Conservation (phyloP, 139 green algal species). For the Volvox reticuliferus region DNA sequence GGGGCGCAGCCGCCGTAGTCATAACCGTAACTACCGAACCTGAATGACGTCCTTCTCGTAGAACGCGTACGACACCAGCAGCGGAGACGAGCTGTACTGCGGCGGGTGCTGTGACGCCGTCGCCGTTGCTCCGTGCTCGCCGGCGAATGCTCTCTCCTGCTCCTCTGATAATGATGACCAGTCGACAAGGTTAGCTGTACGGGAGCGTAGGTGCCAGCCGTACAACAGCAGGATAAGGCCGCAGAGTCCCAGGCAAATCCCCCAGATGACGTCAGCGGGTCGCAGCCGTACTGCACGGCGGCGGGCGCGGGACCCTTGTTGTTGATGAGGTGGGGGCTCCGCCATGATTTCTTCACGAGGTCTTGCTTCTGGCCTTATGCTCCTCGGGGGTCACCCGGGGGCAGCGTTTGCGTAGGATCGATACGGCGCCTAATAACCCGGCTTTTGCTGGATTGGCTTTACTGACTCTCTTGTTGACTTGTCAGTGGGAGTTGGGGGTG, state of each 20-base stretch:
- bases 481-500: too few relatives aligned
- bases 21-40: not conserved
- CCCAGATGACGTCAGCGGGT: conserved; percentile 6
- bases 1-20: not conserved
- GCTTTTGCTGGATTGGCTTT: too few relatives aligned
- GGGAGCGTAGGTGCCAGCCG: conserved; percentile 25
- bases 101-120: not conserved
- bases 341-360: too few relatives aligned
- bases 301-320: not conserved
- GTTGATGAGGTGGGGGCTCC: too few relatives aligned
- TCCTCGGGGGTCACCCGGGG: too few relatives aligned
- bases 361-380: too few relatives aligned
- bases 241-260: not conserved
- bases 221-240: not conserved
- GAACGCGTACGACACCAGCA: conserved; percentile 80
- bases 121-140: not conserved
- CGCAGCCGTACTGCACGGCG: not conserved
- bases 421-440: too few relatives aligned
- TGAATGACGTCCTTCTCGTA: conserved; percentile 81
- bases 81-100: conserved; percentile 29
- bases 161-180: not conserved
- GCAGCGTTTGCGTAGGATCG: too few relatives aligned
- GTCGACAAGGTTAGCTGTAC: not conserved
- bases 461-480: too few relatives aligned
- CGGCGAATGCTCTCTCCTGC: not conserved